Base-by-base conservation (phyloP, 1,284 basidiomycete genomes). In the Ceratobasidium sp. region DNA sequence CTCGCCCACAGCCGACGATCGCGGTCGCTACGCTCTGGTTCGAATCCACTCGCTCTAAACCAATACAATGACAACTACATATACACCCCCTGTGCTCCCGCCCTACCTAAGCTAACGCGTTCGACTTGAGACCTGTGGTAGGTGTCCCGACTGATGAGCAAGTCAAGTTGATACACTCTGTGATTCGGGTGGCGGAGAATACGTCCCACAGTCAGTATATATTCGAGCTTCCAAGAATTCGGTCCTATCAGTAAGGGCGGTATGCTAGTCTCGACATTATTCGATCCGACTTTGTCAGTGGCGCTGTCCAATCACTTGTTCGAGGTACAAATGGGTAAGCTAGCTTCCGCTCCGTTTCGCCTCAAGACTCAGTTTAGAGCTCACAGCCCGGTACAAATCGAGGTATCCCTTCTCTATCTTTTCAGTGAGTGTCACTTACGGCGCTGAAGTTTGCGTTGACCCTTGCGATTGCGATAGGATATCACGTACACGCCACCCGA, bases 241-340 rank as follows among this genome's bases (percentile, higher is more conserved):
- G 11, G 11, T 5, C 36, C 36, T 5, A 4, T 41, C 4, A 41
- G 36, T 5, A 11, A 11, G 36, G 11, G 22, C 4, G 31, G 14
- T 1, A n/a, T 33, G 14, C 17, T 6, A 73, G 71, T 63, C 22
- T 48, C 71, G 8, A 19, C 4, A 3, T 19, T 73, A 29, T 51
- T 51, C 36, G 31, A 63, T 36, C 29, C 59, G 2, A 47, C 24
- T 14, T 19, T 72, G 8, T 44, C 53, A 9, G 33, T 45, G 56
- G 8, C 5, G 6, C 48, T 72, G 9, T 31, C 56, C 14, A 7
- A 60, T 17, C 31, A 72, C 19, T 33, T 72, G 15, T 72, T 72
- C 51, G 50, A 48, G n/a, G 29, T 62, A 9, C 69, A 72, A 36
- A 72, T 72, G 69, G 51, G 64, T 66, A 22, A 6, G 50, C 9